Conservation (phyloP, 2,329 filamentous ascomycete genomes). For the Sporothrix brunneoviolacea region DNA sequence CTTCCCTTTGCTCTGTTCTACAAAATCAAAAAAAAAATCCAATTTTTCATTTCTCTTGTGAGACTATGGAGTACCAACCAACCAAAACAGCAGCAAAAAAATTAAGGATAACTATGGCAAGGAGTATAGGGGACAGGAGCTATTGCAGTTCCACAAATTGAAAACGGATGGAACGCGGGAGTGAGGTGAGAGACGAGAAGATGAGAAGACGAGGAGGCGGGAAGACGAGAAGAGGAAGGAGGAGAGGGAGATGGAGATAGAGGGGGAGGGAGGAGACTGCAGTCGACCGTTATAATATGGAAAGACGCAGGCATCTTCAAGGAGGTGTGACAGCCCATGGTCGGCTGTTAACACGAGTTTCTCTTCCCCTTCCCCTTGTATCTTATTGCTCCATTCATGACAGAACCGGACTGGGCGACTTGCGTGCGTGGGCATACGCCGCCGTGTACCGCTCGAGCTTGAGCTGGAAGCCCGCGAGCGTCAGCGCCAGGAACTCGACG, state of each 20-base stretch:
- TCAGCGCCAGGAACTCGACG: constrained; percentile 45
- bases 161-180: not conserved
- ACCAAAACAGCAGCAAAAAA: too few relatives aligned
- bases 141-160: too few relatives aligned
- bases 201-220: not conserved
- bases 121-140: too few relatives aligned
- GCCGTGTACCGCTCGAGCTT: constrained; percentile 37
- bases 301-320: too few relatives aligned
- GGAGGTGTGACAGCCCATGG: too few relatives aligned
- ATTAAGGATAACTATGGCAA: too few relatives aligned
- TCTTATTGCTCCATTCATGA: constrained; percentile 7
- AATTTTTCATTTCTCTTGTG: not conserved
- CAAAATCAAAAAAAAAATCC: not conserved
- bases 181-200: not conserved
- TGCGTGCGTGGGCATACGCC: constrained; percentile 27
- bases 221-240: not conserved
- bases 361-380: not conserved
- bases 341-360: too few relatives aligned
- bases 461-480: constrained; percentile 38
- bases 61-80: too few relatives aligned
- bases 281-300: too few relatives aligned
- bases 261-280: not conserved
- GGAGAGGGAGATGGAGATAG: not conserved
- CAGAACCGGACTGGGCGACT: constrained; percentile 26
- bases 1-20: not conserved